Base-by-base conservation (phyloP, 108 stramenopile species). In the Pseudonitzschia multiseries region DNA sequence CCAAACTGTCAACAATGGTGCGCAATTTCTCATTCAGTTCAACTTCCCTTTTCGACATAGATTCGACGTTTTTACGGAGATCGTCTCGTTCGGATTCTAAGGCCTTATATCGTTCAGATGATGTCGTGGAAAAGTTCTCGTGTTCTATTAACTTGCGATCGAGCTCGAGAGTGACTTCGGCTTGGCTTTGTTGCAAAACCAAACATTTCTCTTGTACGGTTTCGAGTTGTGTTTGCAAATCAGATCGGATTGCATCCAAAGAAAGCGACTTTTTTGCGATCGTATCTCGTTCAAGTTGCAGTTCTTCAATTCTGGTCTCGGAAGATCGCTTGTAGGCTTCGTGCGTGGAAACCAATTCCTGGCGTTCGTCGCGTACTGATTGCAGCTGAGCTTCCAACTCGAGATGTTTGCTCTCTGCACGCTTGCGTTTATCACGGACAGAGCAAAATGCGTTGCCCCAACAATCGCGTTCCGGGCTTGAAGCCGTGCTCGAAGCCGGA, bases 41-140 rank as follows among this genome's bases (percentile, higher is more conserved):
- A 20, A n/a, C 0, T 40, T 67, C 66, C 22, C 43, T 48, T 17
- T 28, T 31, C 42, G 43, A 14, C 24, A 36, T 26, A 9, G 44
- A 44, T 31, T 67, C 15, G 0, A 67, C 2, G 17, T 67, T 27
- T 0, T 5, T 44, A 2, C 42, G 66, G 8, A 67, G 28, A 46
- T 67, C 46, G 44, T 67, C 44, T 28, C 66, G 44, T 27, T 67
- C 66, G 8, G 42, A 43, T 17, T 46, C 44, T 17, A 67, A 48
- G n/a, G 13, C 12, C 14, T 50, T 22, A 1, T 40, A 48, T 26
- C 43, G 24, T 12, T 67, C 44, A 10, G 40, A 26, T 0, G 24
- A 48, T 2, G 42, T 24, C 42, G 24, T 44, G 2, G 46, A 21
- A 67, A 17, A 6, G 4, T 46, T 21, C 6, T 44, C 44, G 18